phyloP scores from a whole-genome alignment of 2,329 filamentous ascomycete genomes.

The Colletotrichum tropicale region DNA sequence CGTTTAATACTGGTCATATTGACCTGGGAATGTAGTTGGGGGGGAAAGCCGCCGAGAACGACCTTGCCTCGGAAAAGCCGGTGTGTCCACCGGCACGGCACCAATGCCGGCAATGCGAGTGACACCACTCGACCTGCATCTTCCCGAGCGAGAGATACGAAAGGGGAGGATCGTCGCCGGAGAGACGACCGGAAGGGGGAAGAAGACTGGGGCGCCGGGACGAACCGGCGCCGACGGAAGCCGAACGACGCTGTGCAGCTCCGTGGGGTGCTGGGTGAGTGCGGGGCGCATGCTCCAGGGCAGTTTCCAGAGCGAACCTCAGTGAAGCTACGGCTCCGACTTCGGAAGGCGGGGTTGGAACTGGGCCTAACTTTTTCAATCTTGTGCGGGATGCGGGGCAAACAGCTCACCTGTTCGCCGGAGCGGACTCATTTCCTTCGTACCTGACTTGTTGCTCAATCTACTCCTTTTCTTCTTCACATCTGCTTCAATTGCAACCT shows the following conservation, averaged over 20 bases:
- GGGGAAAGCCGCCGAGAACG: neutral
- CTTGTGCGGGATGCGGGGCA: constrained; percentile 21
- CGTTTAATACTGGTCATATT: neutral
- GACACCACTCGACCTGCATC: neutral
- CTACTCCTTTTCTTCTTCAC: neutral
- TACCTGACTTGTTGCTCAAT: neutral
- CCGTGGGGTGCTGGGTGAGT: neutral
- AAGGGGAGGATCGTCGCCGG: neutral
- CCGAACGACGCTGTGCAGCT: neutral
- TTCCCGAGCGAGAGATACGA: neutral
- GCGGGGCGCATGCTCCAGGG: neutral
- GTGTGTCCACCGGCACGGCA: neutral
- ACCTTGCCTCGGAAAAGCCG: neutral
- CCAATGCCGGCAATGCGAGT: neutral
- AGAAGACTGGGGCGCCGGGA: constrained; percentile 1
- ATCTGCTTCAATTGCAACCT: neutral
- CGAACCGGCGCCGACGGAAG: constrained; percentile 12
- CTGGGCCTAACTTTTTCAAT: constrained; percentile 25
- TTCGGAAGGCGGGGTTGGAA: constrained; percentile 39
- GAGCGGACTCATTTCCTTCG: neutral
- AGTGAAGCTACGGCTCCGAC: constrained; percentile 31
- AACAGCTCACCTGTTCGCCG: neutral
- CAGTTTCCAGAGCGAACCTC: neutral
- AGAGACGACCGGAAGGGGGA: neutral
- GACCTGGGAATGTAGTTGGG: neutral